Base-by-base conservation (phyloP, 495 filamentous ascomycete species). In the Darksidea phi region DNA sequence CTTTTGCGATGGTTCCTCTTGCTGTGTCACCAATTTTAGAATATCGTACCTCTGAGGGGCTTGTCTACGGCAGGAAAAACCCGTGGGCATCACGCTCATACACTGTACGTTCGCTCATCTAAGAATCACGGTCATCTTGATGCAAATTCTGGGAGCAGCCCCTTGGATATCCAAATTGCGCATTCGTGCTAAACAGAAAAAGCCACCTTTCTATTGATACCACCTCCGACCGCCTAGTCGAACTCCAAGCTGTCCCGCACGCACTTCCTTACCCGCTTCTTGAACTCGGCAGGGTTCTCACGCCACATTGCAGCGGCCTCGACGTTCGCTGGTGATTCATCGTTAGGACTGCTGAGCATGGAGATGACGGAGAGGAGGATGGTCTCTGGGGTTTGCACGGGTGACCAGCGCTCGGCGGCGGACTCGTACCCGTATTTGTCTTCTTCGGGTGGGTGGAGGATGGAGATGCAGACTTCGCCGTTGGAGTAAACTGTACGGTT, bases 371-470 rank as follows among this genome's bases (percentile, higher is more conserved):
- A 92, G 8, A 98, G 72, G 13, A 98, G 77, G 54, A 98, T 97
- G 2, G 90, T 93, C 76, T 97, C 95, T 46, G 95, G 95, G 1
- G 89, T 93, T 73, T 97, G 94, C 1, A 97, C 94, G n/a, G 94
- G 94, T 21, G 84, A 89, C 94, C 94, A 98, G 47, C 94, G 84
- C 79, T 98, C 94, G 28, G 84, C 79, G n/a, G 90, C 91, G 12
- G 82, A 81, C 73, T 97, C 95, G 74, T 98, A 98, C 23, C 94
- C 93, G 75, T 89, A 96, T 68, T 91, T 88, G 71, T 98, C 94
- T 70, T 97, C 91, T 77, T 92, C 91, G 1, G 95, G 95, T 0
- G 92, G 90, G 75, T 98, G 95, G 21, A 98, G 80, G 77, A 98
- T 97, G 34, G 88, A 94, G 71, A 98, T 97, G 79, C 94, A 98